phyloP scores from a whole-genome alignment of 1,139 yeast genomes.

The Yamadazyma jaroonii region DNA sequence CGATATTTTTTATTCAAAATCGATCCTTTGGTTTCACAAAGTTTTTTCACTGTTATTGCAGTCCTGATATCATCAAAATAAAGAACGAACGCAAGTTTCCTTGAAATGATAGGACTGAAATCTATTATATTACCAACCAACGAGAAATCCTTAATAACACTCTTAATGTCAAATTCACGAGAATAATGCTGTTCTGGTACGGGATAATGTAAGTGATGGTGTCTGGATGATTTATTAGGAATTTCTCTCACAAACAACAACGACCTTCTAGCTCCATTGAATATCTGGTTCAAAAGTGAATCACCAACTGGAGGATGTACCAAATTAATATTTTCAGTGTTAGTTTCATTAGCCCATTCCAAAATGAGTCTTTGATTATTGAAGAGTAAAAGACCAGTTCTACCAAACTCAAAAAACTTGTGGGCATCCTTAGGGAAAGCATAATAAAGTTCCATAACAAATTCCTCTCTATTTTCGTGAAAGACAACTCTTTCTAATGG shows the following conservation, averaged over 20 bases:
- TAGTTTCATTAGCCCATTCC: slow-evolving; percentile 31
- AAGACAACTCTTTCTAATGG: slow-evolving; percentile 56
- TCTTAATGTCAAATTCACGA: slow-evolving; percentile 23
- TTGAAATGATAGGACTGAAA: slow-evolving; percentile 63
- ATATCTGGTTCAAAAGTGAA: slow-evolving; percentile 25
- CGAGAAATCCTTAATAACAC: slow-evolving; percentile 49
- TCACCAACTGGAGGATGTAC: slow-evolving; percentile 33
- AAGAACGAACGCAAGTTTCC: slow-evolving; percentile 59
- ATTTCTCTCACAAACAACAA: slow-evolving; percentile 30
- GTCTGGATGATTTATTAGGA: slow-evolving; percentile 18
- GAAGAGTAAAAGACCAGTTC: slow-evolving; percentile 53
- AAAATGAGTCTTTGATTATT: slow-evolving; percentile 55
- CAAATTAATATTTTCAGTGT: slow-evolving; percentile 20
- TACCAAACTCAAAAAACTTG: slow-evolving; percentile 53
- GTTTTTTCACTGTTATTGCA: slow-evolving; percentile 62
- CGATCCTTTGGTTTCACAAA: slow-evolving; percentile 32
- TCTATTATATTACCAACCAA: slow-evolving; percentile 63
- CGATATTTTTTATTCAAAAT: slow-evolving; percentile 45
- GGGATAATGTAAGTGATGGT: slow-evolving; percentile 25
- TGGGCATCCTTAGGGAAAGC: slow-evolving; percentile 53
- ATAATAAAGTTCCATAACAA: slow-evolving; percentile 50
- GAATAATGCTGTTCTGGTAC: slow-evolving; percentile 32
- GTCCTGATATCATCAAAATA: slow-evolving; percentile 60
- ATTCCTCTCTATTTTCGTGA: slow-evolving; percentile 15
- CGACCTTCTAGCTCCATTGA: slow-evolving; percentile 33